phyloP scores from a whole-genome alignment of 805 yeast species.

The Ogataea angusta region DNA sequence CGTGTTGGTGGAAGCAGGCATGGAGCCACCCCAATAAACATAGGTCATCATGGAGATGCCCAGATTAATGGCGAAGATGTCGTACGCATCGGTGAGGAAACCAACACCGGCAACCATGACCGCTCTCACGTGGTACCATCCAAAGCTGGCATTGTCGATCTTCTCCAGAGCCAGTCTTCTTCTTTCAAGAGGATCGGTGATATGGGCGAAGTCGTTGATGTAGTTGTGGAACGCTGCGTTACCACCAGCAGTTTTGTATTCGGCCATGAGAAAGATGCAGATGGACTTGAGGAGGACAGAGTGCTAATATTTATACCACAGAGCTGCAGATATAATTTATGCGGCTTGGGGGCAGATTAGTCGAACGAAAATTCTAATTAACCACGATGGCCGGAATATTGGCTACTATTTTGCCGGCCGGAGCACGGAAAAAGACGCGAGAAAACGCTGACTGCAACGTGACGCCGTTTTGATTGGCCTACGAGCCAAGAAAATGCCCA shows the following conservation, averaged over 20 bases:
- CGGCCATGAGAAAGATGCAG: constrained; percentile 5
- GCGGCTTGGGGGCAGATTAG: constrained; percentile 5
- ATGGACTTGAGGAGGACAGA: neutral
- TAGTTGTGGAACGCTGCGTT: constrained; percentile 84
- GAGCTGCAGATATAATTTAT: constrained; percentile 1
- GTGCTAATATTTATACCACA: constrained; percentile 3
- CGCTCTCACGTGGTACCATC: constrained; percentile 82
- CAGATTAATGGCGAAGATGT: constrained; percentile 85
- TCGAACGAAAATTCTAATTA: neutral
- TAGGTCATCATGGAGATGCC: constrained; percentile 75
- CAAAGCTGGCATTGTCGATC: constrained; percentile 74
- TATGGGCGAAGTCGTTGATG: constrained; percentile 73
- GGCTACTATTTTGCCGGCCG: neutral
- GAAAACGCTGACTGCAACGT: neutral
- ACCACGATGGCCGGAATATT: constrained; percentile 1
- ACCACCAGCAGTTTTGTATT: constrained; percentile 59
- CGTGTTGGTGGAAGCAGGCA: constrained; percentile 70
- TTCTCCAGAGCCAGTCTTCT: constrained; percentile 81
- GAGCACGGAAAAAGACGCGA: neutral
- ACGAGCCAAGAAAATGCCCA: neutral
- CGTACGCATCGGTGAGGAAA: constrained; percentile 89
- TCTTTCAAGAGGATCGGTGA: constrained; percentile 83
- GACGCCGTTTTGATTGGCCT: neutral
- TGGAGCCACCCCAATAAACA: constrained; percentile 63
- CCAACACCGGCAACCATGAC: constrained; percentile 90